phyloP scores from a whole-genome alignment of 345 rosid species.

The Balakata baccata region DNA sequence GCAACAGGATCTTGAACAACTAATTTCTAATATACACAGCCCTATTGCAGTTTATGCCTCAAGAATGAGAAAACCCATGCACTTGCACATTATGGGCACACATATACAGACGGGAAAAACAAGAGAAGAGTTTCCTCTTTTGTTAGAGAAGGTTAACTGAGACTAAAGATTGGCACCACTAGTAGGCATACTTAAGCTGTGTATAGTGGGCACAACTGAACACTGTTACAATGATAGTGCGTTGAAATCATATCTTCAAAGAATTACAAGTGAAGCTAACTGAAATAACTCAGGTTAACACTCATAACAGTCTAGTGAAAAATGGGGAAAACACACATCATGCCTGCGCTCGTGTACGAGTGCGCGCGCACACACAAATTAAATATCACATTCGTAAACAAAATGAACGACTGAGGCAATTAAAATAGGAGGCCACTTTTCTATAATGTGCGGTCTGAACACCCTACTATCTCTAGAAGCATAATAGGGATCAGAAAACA shows the following conservation, averaged over 20 bases:
- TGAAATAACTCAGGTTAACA: not conserved
- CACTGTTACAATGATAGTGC: not conserved
- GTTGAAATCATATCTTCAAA: not conserved
- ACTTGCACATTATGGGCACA: too few relatives aligned
- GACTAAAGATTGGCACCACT: too few relatives aligned
- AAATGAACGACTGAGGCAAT: not conserved
- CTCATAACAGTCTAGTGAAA: not conserved
- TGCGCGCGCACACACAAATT: not conserved
- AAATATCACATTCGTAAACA: not conserved
- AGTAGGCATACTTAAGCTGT: too few relatives aligned
- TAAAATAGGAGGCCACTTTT: not conserved
- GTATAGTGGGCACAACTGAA: too few relatives aligned
- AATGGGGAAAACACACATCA: not conserved
- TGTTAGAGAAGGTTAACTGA: too few relatives aligned
- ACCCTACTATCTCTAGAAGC: not conserved
- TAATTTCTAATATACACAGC: too few relatives aligned
- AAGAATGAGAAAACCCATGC: too few relatives aligned
- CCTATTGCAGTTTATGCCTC: too few relatives aligned
- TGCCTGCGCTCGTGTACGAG: too few relatives aligned
- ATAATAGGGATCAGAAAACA: not conserved
- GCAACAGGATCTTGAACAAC: not conserved
- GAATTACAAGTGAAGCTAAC: not conserved
- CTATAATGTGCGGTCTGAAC: too few relatives aligned
- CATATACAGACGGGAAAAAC: too few relatives aligned
- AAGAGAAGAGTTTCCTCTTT: too few relatives aligned